These are phyloP conservation scores for Alternaria sp. DNA, from an alignment of 2,329 filamentous ascomycete genomes.

Conservation along the genomic window DNA sequence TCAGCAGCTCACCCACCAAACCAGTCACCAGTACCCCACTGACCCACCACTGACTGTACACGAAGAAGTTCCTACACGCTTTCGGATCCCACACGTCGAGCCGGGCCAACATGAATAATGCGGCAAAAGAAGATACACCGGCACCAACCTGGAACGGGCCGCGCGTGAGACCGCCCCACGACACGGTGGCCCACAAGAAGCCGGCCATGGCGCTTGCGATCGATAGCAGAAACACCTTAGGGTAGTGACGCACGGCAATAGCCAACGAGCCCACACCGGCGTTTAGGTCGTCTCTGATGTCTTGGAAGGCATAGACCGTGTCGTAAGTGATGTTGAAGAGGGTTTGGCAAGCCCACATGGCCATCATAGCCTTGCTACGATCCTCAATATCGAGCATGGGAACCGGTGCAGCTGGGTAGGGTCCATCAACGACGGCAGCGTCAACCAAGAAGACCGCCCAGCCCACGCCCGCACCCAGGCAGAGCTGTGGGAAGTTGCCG, in stretches of 20 bases:
- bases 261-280: slow-evolving; percentile 38
- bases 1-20: slow-evolving; percentile 6
- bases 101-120: slow-evolving; percentile 1
- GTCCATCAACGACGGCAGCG: slow-evolving; percentile 6
- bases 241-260: slow-evolving; percentile 23
- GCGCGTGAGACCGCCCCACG: slow-evolving; percentile 3
- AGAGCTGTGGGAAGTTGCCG: slow-evolving; percentile 63
- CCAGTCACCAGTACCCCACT: slow-evolving; percentile 8
- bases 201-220: slow-evolving; percentile 12
- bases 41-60: slow-evolving; percentile 13
- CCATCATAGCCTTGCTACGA: slow-evolving; percentile 10
- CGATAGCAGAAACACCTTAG: slow-evolving; percentile 9
- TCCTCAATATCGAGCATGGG: not conserved
- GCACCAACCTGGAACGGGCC: slow-evolving; percentile 4
- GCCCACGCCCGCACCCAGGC: slow-evolving; percentile 54
- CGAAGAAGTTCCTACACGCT: slow-evolving; percentile 9
- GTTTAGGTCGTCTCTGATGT: slow-evolving; percentile 49
- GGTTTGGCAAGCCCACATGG: slow-evolving; percentile 5
- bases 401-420: not conserved
- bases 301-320: slow-evolving; percentile 51
- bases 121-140: slow-evolving; percentile 3
- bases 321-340: slow-evolving; percentile 38
- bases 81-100: slow-evolving; percentile 6
- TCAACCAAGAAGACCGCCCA: slow-evolving; percentile 17
- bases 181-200: slow-evolving; percentile 11